Percentiles rank a stretch among this genome's conserved stretches.
Conservation (phyloP, 768 basidiomycete species). For the Termitomyces sp. region DNA sequence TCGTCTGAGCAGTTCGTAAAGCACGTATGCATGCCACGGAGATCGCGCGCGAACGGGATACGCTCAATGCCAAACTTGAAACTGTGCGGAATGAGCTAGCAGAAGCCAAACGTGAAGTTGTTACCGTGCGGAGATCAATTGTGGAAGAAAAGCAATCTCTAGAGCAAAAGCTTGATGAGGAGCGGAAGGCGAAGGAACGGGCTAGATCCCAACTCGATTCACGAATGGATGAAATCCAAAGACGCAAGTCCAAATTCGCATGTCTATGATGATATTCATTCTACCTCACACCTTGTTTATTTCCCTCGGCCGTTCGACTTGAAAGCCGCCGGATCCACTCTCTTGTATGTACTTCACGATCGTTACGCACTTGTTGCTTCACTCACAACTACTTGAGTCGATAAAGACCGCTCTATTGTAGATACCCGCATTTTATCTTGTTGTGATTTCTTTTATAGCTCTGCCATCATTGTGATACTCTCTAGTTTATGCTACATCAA, state of each 20-base stretch:
- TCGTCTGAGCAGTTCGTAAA: constrained; percentile 66
- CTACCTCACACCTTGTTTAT: constrained; percentile 14
- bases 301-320: constrained; percentile 13
- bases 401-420: constrained; percentile 35
- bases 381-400: constrained; percentile 27
- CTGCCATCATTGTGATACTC: constrained; percentile 23
- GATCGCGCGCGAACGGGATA: constrained; percentile 82
- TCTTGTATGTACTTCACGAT: constrained; percentile 23
- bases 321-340: constrained; percentile 18
- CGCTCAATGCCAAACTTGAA: constrained; percentile 61
- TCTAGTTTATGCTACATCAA: constrained; percentile 23
- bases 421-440: constrained; percentile 41
- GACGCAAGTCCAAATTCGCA: constrained; percentile 89
- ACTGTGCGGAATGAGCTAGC: constrained; percentile 68
- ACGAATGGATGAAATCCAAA: constrained; percentile 81
- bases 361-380: constrained; percentile 20
- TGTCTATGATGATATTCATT: constrained; percentile 56
- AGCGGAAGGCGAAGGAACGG: constrained; percentile 85
- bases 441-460: constrained; percentile 28
- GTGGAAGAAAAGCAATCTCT: constrained; percentile 88
- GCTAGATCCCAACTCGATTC: constrained; percentile 83
- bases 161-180: constrained; percentile 81
- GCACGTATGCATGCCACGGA: constrained; percentile 93
- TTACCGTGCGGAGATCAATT: constrained; percentile 70
- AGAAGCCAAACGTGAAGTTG: constrained; percentile 79